Conservation (phyloP, 2,329 filamentous ascomycete species). For the Colletotrichum tofieldiae region DNA sequence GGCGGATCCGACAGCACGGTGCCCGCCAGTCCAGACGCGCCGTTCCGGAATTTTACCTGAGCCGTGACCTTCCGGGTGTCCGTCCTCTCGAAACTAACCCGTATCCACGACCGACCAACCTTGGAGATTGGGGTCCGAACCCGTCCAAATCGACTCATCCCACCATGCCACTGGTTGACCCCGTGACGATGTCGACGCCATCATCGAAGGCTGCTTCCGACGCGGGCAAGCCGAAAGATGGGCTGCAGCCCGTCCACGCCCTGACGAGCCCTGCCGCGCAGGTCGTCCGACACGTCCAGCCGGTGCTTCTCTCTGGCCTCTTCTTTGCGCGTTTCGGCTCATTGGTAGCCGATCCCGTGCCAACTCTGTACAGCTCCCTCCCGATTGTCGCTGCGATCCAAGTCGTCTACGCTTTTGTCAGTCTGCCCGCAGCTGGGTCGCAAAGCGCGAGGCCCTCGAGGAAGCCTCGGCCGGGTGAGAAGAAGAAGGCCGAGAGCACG, state of each 20-base stretch:
- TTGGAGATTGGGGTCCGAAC: conserved; percentile 13
- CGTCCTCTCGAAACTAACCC: conserved; percentile 12
- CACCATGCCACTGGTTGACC: conserved; percentile 54
- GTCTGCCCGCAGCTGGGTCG: conserved; percentile 74
- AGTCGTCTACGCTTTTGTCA: conserved; percentile 72
- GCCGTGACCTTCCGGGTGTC: conserved; percentile 41
- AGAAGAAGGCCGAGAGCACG: conserved; percentile 66
- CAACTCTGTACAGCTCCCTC: conserved; percentile 73
- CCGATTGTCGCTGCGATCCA: conserved; percentile 77
- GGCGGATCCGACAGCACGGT: conserved; percentile 32
- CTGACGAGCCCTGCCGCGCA: conserved; percentile 57
- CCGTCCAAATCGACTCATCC: conserved; percentile 23
- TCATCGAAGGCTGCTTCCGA: conserved; percentile 50
- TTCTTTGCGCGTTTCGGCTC: conserved; percentile 75
- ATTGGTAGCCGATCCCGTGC: conserved; percentile 79
- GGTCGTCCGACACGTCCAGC: conserved; percentile 77
- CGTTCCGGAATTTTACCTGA: conserved; percentile 35
- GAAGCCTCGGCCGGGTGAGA: conserved; percentile 69
- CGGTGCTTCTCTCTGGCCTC: conserved; percentile 75
- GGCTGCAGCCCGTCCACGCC: conserved; percentile 56
- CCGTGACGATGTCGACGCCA: conserved; percentile 60
- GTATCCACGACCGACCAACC: conserved; percentile 21
- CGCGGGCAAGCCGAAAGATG: conserved; percentile 49
- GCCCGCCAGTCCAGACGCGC: conserved; percentile 17
- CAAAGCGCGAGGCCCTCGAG: conserved; percentile 57